Percentiles rank a stretch among this genome's conserved stretches.
phyloP scores from a whole-genome alignment of 352 stramenopile genomes.

The Phytophthora uliginosa region DNA sequence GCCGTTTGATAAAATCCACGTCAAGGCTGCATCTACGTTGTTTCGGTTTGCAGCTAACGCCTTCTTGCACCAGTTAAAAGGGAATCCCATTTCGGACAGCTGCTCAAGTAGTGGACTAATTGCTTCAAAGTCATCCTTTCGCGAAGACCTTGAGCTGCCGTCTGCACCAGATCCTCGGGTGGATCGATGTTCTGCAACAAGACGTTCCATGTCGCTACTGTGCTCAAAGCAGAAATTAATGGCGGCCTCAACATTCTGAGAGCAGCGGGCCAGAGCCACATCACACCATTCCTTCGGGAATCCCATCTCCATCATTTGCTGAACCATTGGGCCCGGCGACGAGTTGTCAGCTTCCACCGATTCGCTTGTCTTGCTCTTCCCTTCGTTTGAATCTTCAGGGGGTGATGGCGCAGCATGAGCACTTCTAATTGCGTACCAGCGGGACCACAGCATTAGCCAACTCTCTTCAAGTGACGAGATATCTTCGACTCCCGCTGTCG shows the following conservation, averaged over 20 bases:
- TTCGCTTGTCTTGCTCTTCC: slow-evolving; percentile 43
- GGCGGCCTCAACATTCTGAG: slow-evolving; percentile 91
- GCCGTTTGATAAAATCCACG: slow-evolving; percentile 94
- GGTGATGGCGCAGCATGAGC: slow-evolving; percentile 53
- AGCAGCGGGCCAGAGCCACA: slow-evolving; percentile 85
- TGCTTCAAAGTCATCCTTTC: slow-evolving; percentile 65
- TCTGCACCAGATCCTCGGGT: slow-evolving; percentile 42
- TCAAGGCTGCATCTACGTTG: slow-evolving; percentile 93
- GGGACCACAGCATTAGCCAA: slow-evolving; percentile 83
- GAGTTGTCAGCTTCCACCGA: slow-evolving; percentile 34
- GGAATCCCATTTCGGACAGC: slow-evolving; percentile 95
- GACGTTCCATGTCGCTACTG: slow-evolving; percentile 91
- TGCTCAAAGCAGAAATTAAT: slow-evolving; percentile 96
- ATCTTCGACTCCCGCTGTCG: slow-evolving; percentile 70
- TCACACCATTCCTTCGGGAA: slow-evolving; percentile 95
- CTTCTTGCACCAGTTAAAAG: slow-evolving; percentile 94
- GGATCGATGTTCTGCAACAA: slow-evolving; percentile 84
- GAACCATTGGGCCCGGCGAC: slow-evolving; percentile 75
- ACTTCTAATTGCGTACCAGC: slow-evolving; percentile 74
- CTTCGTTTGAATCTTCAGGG: slow-evolving; percentile 18
- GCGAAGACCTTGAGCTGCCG: slow-evolving; percentile 31
- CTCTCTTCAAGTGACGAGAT: slow-evolving; percentile 84
- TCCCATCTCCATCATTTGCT: slow-evolving; percentile 96
- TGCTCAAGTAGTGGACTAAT: slow-evolving; percentile 88
- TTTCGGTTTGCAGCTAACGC: slow-evolving; percentile 90